A percentile compares a stretch with the other conserved stretches of the same genome.
phyloP scores from a whole-genome alignment of 2,329 filamentous ascomycete species.

The Fusarium neocosmosporiellum region DNA sequence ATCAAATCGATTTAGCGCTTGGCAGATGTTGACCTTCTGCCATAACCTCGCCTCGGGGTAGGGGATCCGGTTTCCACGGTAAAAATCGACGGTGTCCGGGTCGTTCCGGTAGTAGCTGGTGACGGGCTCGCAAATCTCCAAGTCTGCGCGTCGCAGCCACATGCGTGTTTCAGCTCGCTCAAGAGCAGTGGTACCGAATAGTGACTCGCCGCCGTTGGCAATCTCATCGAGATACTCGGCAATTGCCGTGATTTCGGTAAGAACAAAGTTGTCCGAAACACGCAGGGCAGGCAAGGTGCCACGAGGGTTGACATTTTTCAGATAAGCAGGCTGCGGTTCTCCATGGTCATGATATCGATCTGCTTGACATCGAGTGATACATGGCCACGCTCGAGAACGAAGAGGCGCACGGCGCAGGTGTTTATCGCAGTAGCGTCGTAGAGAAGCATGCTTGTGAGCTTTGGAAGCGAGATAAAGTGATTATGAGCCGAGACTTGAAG shows the following conservation, averaged over 20 bases:
- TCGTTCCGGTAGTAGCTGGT: not conserved
- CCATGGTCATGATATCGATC: slow-evolving; percentile 17
- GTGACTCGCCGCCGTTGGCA: not conserved
- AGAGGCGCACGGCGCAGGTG: slow-evolving; percentile 20
- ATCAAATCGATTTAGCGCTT: slow-evolving; percentile 10
- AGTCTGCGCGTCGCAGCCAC: slow-evolving; percentile 12
- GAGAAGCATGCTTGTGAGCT: not conserved
- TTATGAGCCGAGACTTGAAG: not conserved
- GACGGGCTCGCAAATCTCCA: slow-evolving; percentile 9
- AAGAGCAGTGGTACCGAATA: not conserved
- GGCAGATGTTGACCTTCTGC: slow-evolving; percentile 3
- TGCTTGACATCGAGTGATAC: slow-evolving; percentile 9
- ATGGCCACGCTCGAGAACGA: slow-evolving; percentile 27
- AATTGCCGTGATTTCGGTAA: slow-evolving; percentile 13
- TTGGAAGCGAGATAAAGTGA: not conserved
- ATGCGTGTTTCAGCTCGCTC: slow-evolving; percentile 8
- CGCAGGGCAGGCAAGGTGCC: slow-evolving; percentile 13
- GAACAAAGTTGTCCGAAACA: not conserved
- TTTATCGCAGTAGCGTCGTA: slow-evolving; percentile 21
- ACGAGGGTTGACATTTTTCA: slow-evolving; percentile 11
- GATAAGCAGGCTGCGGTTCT: slow-evolving; percentile 23
- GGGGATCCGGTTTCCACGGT: slow-evolving; percentile 3
- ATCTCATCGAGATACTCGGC: slow-evolving; percentile 9
- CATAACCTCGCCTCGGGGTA: not conserved
- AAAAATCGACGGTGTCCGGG: slow-evolving; percentile 1